These are phyloP conservation scores for Boletus smithii DNA, from an alignment of 1,284 basidiomycete species.

Conservation along the genomic window DNA sequence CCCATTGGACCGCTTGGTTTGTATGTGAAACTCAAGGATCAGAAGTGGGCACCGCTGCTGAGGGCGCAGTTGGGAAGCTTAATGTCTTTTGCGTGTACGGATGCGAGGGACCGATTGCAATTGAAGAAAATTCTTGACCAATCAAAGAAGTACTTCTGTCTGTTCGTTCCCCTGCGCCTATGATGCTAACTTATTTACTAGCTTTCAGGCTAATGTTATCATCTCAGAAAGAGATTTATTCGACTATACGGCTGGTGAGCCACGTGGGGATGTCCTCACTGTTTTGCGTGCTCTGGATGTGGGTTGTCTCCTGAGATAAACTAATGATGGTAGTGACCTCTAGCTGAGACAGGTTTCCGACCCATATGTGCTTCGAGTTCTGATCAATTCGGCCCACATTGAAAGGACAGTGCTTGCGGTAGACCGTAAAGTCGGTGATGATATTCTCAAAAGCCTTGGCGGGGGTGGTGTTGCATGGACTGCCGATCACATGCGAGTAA, in stretches of 20 bases:
- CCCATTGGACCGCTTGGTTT: conserved; percentile 89
- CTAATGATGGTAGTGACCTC: conserved; percentile 5
- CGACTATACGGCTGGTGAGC: conserved; percentile 71
- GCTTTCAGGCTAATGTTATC: conserved; percentile 49
- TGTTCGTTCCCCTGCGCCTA: not conserved
- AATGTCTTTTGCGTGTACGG: conserved; percentile 80
- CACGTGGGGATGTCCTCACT: conserved; percentile 59
- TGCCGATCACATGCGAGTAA: conserved; percentile 57
- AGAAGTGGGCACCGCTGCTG: conserved; percentile 66
- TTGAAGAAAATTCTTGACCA: conserved; percentile 61
- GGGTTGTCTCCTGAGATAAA: conserved; percentile 19
- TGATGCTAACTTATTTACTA: conserved; percentile 28
- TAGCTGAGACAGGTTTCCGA: conserved; percentile 59
- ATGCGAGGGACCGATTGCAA: conserved; percentile 61
- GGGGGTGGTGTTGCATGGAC: conserved; percentile 58
- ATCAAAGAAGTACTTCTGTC: conserved; percentile 52
- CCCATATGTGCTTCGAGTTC: conserved; percentile 72
- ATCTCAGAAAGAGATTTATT: conserved; percentile 71
- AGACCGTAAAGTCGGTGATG: conserved; percentile 59
- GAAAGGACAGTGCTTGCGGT: conserved; percentile 70
- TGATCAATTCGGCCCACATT: conserved; percentile 74
- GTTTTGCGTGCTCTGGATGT: conserved; percentile 85
- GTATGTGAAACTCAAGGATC: conserved; percentile 75
- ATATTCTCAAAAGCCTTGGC: conserved; percentile 43
- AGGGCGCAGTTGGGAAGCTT: conserved; percentile 59